A percentile compares a stretch with the other conserved stretches of the same genome.
phyloP scores from a whole-genome alignment of 352 stramenopile genomes.

The Pythium biforme region DNA sequence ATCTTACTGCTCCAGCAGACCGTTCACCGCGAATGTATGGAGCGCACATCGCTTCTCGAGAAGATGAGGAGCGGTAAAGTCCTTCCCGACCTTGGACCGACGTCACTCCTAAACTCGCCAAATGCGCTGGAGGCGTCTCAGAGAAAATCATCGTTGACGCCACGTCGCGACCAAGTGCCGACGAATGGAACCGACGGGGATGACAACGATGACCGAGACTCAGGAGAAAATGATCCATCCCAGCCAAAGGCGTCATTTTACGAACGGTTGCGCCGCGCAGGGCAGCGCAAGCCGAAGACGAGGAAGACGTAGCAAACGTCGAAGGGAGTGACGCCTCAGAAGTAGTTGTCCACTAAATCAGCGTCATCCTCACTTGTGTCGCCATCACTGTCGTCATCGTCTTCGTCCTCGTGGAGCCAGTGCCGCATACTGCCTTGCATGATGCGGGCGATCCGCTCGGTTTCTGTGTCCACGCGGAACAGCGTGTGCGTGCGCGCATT shows the following conservation, averaged over 20 bases:
- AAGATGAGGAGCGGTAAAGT: constrained; percentile 69
- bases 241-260: constrained; percentile 69
- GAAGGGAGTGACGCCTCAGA: constrained; percentile 5
- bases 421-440: constrained; percentile 73
- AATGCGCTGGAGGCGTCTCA: constrained; percentile 1
- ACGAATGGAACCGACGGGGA: constrained; percentile 7
- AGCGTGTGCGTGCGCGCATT: constrained; percentile 8
- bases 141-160: constrained; percentile 4
- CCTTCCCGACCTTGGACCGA: constrained; percentile 43
- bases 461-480: constrained; percentile 54
- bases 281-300: constrained; percentile 49
- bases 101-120: neutral
- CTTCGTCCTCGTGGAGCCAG: constrained; percentile 53
- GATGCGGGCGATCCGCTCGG: constrained; percentile 74
- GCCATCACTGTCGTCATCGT: constrained; percentile 31
- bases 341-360: constrained; percentile 19
- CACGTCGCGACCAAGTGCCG: constrained; percentile 1
- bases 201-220: constrained; percentile 26
- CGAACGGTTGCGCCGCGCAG: constrained; percentile 64
- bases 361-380: constrained; percentile 21
- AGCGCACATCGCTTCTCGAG: constrained; percentile 75
- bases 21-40: constrained; percentile 79
- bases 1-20: constrained; percentile 75
- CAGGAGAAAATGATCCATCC: constrained; percentile 17
- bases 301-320: constrained; percentile 32